A percentile compares a stretch with the other conserved stretches of the same genome.
These are phyloP conservation scores for Erythrophleum fordii DNA, from an alignment of 306 rosid genomes.

Conservation along the genomic window DNA sequence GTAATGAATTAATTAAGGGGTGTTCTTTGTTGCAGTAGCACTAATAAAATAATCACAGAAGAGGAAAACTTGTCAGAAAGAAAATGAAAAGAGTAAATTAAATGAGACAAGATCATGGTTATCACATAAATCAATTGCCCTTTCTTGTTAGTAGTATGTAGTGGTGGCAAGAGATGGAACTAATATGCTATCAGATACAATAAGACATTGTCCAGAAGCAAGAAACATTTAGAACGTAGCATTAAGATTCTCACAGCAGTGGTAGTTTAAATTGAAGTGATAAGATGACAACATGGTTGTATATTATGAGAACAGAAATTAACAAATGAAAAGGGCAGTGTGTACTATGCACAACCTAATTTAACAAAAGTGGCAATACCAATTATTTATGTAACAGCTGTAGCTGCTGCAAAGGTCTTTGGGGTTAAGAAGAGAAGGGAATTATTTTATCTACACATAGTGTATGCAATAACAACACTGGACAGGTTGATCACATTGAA, in stretches of 20 bases:
- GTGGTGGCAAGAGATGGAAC: background rate
- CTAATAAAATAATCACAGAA: too few species aligned
- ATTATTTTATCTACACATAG: background rate
- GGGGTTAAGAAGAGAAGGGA: background rate
- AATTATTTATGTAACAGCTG: background rate
- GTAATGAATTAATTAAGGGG: background rate
- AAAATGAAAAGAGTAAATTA: background rate
- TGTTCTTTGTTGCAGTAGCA: background rate
- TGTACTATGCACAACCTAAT: background rate
- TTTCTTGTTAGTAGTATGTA: background rate
- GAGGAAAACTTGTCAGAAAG: background rate
- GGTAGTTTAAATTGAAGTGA: background rate
- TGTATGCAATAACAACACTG: background rate
- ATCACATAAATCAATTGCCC: background rate
- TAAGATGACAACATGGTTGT: background rate
- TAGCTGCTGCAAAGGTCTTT: background rate
- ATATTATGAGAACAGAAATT: background rate
- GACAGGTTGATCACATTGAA: background rate
- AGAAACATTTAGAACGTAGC: background rate
- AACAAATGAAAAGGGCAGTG: background rate
- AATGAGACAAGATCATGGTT: background rate
- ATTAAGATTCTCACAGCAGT: conserved; percentile 1
- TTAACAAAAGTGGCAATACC: background rate
- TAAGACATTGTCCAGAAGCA: background rate
- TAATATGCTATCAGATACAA: conserved; percentile 20